phyloP scores from a whole-genome alignment of 1,284 basidiomycete species.

The Coniophora puteana region DNA sequence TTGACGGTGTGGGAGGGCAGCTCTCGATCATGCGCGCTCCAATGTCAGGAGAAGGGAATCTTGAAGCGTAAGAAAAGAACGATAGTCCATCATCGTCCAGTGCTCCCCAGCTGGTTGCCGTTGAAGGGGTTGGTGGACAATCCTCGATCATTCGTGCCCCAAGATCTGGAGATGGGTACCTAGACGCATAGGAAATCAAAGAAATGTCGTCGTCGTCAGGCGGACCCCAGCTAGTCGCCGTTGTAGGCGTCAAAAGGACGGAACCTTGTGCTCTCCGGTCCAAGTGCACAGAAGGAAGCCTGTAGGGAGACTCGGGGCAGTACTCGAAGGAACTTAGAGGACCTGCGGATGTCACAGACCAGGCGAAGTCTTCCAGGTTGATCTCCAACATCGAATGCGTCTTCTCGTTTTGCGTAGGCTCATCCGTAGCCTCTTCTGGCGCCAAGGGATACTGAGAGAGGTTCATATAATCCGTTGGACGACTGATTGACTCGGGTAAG shows the following conservation, averaged over 20 bases:
- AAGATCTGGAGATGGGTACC: constrained; percentile 33
- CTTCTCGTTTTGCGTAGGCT: too few species aligned
- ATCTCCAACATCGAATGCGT: constrained; percentile 32
- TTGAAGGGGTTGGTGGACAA: constrained; percentile 39
- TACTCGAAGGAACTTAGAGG: constrained; percentile 43
- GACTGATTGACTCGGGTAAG: constrained; percentile 16
- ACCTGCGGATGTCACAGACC: constrained; percentile 66
- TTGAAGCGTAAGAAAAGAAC: too few species aligned
- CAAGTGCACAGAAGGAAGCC: constrained; percentile 52
- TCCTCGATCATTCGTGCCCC: constrained; percentile 26
- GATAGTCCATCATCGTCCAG: constrained; percentile 29
- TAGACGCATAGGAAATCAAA: too few species aligned
- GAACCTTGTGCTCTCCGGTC: constrained; percentile 53
- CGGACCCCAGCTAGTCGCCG: constrained; percentile 32
- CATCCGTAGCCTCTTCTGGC: constrained; percentile 16
- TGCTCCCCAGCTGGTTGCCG: constrained; percentile 46
- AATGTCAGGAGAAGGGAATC: constrained; percentile 30
- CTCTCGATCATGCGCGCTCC: constrained; percentile 31
- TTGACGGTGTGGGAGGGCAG: constrained; percentile 39
- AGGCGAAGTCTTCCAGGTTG: constrained; percentile 62
- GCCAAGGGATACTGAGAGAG: constrained; percentile 28
- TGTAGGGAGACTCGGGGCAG: constrained; percentile 32
- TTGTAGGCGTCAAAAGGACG: constrained; percentile 49
- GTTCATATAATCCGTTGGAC: constrained; percentile 27
- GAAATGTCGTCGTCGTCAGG: constrained; percentile 17